phyloP scores from a whole-genome alignment of 305 asterid species.

The Plantago rigida region DNA sequence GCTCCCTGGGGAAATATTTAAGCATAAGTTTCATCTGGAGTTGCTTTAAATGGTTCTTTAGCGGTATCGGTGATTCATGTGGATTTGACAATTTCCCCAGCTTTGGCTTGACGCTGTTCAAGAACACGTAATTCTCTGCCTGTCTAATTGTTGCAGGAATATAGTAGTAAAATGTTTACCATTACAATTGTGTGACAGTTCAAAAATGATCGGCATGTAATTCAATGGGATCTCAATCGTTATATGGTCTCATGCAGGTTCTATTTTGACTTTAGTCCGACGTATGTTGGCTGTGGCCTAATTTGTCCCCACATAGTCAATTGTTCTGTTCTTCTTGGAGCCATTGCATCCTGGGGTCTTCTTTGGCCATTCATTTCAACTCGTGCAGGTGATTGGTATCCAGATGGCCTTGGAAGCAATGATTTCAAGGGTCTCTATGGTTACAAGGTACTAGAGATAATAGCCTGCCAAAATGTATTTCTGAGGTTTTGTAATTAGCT shows the following conservation, averaged over 20 bases:
- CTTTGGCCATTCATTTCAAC: slow-evolving; percentile 82
- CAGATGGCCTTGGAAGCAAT: slow-evolving; percentile 71
- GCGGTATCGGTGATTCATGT: slow-evolving; percentile 87
- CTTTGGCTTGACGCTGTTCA: slow-evolving; percentile 69
- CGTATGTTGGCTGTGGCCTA: slow-evolving; percentile 91
- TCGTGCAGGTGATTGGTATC: slow-evolving; percentile 86
- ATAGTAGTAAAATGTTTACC: not conserved
- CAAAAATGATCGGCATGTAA: not conserved
- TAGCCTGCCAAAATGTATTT: slow-evolving; percentile 5
- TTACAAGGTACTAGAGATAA: slow-evolving; percentile 54
- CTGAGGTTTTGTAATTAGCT: not conserved
- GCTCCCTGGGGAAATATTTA: slow-evolving; percentile 74
- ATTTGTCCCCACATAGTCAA: slow-evolving; percentile 94
- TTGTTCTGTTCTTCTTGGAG: slow-evolving; percentile 87
- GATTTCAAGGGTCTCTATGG: slow-evolving; percentile 93
- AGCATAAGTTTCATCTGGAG: slow-evolving; percentile 92
- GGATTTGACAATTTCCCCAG: slow-evolving; percentile 91
- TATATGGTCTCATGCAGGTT: slow-evolving; percentile 52
- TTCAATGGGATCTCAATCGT: slow-evolving; percentile 24
- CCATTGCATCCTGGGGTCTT: slow-evolving; percentile 88
- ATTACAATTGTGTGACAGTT: not conserved
- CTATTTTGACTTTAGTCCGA: slow-evolving; percentile 90
- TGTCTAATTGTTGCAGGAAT: slow-evolving; percentile 8
- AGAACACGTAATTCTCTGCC: slow-evolving; percentile 54
- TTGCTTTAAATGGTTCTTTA: slow-evolving; percentile 93